phyloP scores from a whole-genome alignment of 2,329 filamentous ascomycete species.

The Aspergillus neotritici region DNA sequence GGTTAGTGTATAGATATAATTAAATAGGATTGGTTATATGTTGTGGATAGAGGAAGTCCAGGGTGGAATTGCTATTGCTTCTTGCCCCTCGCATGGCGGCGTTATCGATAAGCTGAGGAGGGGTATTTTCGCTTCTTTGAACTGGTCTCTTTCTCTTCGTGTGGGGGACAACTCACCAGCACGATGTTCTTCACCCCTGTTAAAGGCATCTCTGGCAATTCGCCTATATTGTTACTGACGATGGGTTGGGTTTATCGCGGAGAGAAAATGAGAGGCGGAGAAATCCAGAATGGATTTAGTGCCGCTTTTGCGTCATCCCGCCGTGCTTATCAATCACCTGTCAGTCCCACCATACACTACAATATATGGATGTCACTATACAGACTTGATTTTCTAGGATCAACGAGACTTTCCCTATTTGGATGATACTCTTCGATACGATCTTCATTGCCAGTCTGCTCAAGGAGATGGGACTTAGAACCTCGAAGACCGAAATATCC shows the following conservation, averaged over 20 bases:
- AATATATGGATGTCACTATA: no score
- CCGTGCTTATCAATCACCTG: conserved; percentile 25
- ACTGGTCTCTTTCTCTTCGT: neutral
- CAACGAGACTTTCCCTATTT: no score
- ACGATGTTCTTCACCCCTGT: conserved; percentile 41
- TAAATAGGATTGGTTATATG: neutral
- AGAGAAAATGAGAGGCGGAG: conserved; percentile 1
- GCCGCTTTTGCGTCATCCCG: conserved; percentile 22
- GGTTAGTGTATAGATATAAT: conserved; percentile 4
- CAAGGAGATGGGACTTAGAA: no score
- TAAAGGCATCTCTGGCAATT: conserved; percentile 30
- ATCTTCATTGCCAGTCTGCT: no score
- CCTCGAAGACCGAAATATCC: no score
- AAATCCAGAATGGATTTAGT: neutral
- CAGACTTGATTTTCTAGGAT: no score
- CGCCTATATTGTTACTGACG: neutral
- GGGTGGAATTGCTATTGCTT: neutral
- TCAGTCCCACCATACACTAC: no score
- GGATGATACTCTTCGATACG: no score
- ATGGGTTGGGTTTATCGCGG: neutral
- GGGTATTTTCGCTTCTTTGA: conserved; percentile 6
- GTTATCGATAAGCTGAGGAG: conserved; percentile 39
- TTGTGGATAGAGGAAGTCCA: neutral
- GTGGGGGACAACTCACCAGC: conserved; percentile 27
- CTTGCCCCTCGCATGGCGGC: neutral